Percentiles rank a stretch among this genome's conserved stretches.
Evolutionary conservation across 163 green algal genomes (phyloP).

Genomic region (Scenedesmus sp.): DNA sequence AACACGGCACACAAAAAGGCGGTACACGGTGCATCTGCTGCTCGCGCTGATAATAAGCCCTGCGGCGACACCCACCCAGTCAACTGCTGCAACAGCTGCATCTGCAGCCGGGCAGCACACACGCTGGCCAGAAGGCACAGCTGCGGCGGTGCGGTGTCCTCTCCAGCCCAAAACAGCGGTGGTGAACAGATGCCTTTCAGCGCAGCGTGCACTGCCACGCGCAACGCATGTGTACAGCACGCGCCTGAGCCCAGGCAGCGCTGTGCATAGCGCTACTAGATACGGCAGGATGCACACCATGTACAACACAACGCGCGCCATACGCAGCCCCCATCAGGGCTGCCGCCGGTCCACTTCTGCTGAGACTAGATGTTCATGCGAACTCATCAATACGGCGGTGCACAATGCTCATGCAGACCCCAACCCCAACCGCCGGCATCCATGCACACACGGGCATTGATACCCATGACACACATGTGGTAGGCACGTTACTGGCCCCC

Average conservation of each 20-base stretch:
- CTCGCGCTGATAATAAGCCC: neutral
- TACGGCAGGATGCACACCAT: neutral
- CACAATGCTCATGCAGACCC: neutral
- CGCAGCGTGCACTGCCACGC: neutral
- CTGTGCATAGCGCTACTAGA: neutral
- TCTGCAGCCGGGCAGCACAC: neutral
- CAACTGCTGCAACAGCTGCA: neutral
- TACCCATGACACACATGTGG: neutral
- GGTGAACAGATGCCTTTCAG: neutral
- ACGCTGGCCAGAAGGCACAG: neutral
- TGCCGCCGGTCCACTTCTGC: neutral
- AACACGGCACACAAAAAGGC: neutral
- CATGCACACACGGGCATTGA: neutral
- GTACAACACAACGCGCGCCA: neutral
- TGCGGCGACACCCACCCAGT: neutral
- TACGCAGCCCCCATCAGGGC: neutral
- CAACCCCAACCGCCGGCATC: neutral
- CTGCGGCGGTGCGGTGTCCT: neutral
- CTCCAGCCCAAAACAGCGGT: neutral
- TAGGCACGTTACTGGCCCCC: neutral
- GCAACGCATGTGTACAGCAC: neutral
- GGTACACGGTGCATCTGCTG: slow-evolving; percentile 6
- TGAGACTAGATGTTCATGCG: neutral
- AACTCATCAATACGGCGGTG: neutral
- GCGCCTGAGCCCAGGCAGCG: neutral